Evolutionary conservation across 2,329 filamentous ascomycete genomes (phyloP).

Genomic region (Amylocarpus encephaloides): DNA sequence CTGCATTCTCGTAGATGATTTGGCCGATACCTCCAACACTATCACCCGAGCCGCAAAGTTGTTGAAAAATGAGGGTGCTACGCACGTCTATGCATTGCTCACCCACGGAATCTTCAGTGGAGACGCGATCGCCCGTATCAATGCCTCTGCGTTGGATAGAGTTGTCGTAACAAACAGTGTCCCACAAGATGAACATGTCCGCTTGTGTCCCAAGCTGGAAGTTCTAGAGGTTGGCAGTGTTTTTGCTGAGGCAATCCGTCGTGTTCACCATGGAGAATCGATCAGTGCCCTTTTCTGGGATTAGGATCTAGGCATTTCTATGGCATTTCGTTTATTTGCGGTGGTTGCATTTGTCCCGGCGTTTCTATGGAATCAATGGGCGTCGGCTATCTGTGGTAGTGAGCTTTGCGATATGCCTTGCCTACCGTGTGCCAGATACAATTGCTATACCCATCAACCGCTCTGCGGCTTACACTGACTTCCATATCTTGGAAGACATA

Average conservation of each 20-base stretch:
- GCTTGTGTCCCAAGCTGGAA: conserved; percentile 78
- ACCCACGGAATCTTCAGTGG: conserved; percentile 95
- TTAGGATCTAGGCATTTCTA: conserved; percentile 42
- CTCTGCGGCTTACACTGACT: conserved; percentile 23
- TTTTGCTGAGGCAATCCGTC: conserved; percentile 90
- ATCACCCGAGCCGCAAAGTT: conserved; percentile 94
- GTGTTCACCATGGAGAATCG: conserved; percentile 95
- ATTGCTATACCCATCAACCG: conserved; percentile 30
- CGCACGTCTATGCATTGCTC: conserved; percentile 81
- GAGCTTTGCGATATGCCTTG: conserved; percentile 14
- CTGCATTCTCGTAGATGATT: conserved; percentile 87
- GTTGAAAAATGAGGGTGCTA: conserved; percentile 93
- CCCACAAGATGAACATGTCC: conserved; percentile 75
- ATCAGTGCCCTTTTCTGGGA: conserved; percentile 83
- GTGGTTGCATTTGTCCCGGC: conserved; percentile 15
- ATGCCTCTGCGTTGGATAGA: conserved; percentile 86
- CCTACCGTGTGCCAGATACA: conserved; percentile 21
- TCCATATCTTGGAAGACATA: conserved; percentile 22
- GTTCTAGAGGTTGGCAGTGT: conserved; percentile 86
- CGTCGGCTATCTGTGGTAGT: conserved; percentile 17
- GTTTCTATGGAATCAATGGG: conserved; percentile 20
- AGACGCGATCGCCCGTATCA: conserved; percentile 90
- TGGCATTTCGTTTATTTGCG: conserved; percentile 10
- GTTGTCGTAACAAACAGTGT: conserved; percentile 94
- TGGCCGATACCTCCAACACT: conserved; percentile 94